A percentile compares a stretch with the other conserved stretches of the same genome.
These are phyloP conservation scores for Lepiota brunneoincarnata DNA, from an alignment of 768 basidiomycete species.

Conservation along the genomic window DNA sequence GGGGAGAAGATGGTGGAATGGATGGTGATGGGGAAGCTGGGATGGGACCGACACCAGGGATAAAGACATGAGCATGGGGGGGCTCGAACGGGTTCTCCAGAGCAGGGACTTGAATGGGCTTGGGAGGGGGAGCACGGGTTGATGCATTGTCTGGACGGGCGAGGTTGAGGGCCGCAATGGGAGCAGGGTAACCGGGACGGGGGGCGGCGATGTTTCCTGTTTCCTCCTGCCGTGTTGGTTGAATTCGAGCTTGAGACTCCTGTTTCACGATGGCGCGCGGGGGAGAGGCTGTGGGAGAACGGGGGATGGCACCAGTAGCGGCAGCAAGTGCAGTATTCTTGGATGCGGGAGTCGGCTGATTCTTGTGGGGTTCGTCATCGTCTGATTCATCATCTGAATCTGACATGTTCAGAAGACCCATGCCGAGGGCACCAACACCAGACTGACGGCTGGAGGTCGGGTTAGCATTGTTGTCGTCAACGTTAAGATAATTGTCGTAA, in stretches of 20 bases:
- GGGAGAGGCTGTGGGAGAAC: constrained; percentile 9
- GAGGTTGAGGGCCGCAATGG: constrained; percentile 63
- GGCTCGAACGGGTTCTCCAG: constrained; percentile 27
- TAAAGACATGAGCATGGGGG: constrained; percentile 11
- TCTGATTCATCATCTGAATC: constrained; percentile 31
- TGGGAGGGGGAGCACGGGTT: constrained; percentile 25
- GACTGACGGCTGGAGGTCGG: constrained; percentile 7
- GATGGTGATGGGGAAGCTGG: constrained; percentile 12
- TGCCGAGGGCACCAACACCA: constrained; percentile 51
- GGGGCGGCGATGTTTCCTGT: constrained; percentile 65
- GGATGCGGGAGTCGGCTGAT: constrained; percentile 19
- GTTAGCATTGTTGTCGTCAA: constrained; percentile 21
- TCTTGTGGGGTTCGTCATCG: constrained; percentile 9
- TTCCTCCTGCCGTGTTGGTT: constrained; percentile 11
- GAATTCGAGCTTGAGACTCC: constrained; percentile 6
- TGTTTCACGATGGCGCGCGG: constrained; percentile 9
- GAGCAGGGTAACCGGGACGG: constrained; percentile 71
- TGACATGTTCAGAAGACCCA: constrained; percentile 24
- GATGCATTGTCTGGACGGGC: constrained; percentile 44
- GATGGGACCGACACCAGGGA: not conserved
- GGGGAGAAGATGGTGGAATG: constrained; percentile 46
- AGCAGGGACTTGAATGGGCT: constrained; percentile 16
- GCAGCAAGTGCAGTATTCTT: constrained; percentile 38
- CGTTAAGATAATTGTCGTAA: constrained; percentile 60
- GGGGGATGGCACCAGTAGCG: constrained; percentile 23